Evolutionary conservation across 2,329 filamentous ascomycete species (phyloP).

Genomic region (Beauveria scarabaeidicola): DNA sequence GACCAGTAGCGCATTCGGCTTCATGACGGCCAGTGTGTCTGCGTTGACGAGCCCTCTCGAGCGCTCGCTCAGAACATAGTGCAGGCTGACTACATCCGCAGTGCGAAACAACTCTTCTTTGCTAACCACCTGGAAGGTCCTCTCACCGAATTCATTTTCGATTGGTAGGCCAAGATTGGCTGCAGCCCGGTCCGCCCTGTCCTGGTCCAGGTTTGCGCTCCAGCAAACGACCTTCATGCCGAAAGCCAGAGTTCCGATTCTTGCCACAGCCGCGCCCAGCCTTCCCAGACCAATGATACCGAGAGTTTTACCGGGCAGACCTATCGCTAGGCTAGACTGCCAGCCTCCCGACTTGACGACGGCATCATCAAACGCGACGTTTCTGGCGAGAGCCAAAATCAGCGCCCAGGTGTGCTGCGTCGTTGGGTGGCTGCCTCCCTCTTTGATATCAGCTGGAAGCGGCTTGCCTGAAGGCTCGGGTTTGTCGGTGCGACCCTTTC

Average conservation of each 20-base stretch:
- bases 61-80: conserved; percentile 57
- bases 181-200: conserved; percentile 50
- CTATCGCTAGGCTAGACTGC: conserved; percentile 49
- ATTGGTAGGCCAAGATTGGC: conserved; percentile 46
- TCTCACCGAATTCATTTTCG: conserved; percentile 38
- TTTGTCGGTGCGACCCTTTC: conserved; percentile 20
- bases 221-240: conserved; percentile 58
- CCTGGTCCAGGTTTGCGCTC: conserved; percentile 56
- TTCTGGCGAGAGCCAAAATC: conserved; percentile 47
- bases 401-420: conserved; percentile 50
- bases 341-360: conserved; percentile 47
- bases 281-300: conserved; percentile 54
- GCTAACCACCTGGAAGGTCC: conserved; percentile 46
- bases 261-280: conserved; percentile 50
- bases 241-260: conserved; percentile 50
- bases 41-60: conserved; percentile 50
- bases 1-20: conserved; percentile 51
- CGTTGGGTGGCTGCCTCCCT: conserved; percentile 34
- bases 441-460: conserved; percentile 18
- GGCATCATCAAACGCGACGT: conserved; percentile 51
- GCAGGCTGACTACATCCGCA: conserved; percentile 60
- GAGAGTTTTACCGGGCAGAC: conserved; percentile 51
- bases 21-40: conserved; percentile 53
- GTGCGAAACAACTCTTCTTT: conserved; percentile 54
- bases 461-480: conserved; percentile 8